Percentiles rank a stretch among this genome's conserved stretches.
Evolutionary conservation across 164 flowering plant genomes (phyloP).

Genomic region (Chimonanthus praecox): DNA sequence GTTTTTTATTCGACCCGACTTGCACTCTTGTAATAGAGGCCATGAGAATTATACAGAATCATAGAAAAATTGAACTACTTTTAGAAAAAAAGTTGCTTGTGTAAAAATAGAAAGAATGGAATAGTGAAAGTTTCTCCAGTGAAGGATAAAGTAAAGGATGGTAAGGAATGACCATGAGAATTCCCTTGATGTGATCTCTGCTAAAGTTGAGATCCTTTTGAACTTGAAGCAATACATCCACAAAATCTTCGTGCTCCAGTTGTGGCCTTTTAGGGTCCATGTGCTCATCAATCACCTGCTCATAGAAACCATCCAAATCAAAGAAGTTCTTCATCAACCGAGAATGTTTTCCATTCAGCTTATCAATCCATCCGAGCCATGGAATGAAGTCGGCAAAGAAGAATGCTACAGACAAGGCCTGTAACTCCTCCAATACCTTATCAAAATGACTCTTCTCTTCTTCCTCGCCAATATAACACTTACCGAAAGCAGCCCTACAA

Average conservation of each 20-base stretch:
- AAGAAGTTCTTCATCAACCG: slow-evolving; percentile 1
- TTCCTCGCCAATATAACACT: not conserved
- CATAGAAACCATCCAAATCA: slow-evolving; percentile 4
- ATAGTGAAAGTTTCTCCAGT: too few species aligned
- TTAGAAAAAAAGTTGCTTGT: too few species aligned
- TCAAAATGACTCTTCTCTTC: slow-evolving; percentile 17
- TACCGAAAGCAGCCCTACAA: slow-evolving; percentile 7
- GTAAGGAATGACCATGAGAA: slow-evolving; percentile 1
- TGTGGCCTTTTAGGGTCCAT: not conserved
- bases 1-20: too few species aligned
- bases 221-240: slow-evolving; percentile 4
- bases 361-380: slow-evolving; percentile 1
- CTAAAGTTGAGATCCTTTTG: slow-evolving; percentile 1
- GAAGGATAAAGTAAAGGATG: not conserved
- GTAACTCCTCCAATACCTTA: slow-evolving; percentile 38
- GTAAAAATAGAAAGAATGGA: too few species aligned
- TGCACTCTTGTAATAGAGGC: too few species aligned
- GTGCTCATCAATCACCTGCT: slow-evolving; percentile 6
- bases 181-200: slow-evolving; percentile 7
- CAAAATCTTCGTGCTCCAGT: not conserved
- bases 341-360: not conserved
- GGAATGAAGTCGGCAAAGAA: slow-evolving; percentile 1
- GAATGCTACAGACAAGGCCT: slow-evolving; percentile 48
- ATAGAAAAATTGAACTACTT: too few species aligned
- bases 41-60: too few species aligned